Conservation (phyloP, 495 filamentous ascomycete species). For the Penicillium alfredii region DNA sequence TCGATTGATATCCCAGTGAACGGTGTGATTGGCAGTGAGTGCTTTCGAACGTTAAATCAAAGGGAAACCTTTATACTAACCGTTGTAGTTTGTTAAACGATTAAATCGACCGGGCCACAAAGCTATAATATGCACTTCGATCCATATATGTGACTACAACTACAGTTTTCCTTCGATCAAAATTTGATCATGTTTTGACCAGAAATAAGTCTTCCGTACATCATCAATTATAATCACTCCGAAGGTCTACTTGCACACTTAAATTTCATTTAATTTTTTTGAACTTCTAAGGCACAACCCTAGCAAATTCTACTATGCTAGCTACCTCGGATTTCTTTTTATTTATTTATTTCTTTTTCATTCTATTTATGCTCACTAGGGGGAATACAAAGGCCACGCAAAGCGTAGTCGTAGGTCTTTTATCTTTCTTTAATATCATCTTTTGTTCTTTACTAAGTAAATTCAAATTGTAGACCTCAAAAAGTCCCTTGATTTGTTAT, state of each 20-base stretch:
- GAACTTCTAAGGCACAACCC: too few relatives aligned
- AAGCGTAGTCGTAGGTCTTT: too few relatives aligned
- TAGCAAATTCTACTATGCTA: too few relatives aligned
- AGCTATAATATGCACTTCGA: background rate
- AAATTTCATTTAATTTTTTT: too few relatives aligned
- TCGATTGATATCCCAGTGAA: slow-evolving; percentile 38
- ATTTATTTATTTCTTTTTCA: too few relatives aligned
- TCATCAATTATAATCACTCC: too few relatives aligned
- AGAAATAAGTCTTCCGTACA: background rate
- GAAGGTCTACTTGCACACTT: background rate
- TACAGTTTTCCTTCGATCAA: background rate
- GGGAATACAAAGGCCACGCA: too few relatives aligned
- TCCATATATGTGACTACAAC: background rate
- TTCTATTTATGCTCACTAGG: too few relatives aligned
- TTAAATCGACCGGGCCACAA: background rate
- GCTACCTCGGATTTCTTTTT: too few relatives aligned
- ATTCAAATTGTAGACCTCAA: background rate
- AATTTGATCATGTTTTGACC: background rate
- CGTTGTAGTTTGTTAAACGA: slow-evolving; percentile 10
- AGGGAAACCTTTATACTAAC: slow-evolving; percentile 1
- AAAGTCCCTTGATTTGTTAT: background rate
- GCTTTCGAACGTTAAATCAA: background rate
- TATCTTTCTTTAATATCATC: background rate
- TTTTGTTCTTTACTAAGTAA: too few relatives aligned
- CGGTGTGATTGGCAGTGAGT: slow-evolving; percentile 29